phyloP scores from a whole-genome alignment of 371 early-diverging fungal genomes.

The Mucor sp. region DNA sequence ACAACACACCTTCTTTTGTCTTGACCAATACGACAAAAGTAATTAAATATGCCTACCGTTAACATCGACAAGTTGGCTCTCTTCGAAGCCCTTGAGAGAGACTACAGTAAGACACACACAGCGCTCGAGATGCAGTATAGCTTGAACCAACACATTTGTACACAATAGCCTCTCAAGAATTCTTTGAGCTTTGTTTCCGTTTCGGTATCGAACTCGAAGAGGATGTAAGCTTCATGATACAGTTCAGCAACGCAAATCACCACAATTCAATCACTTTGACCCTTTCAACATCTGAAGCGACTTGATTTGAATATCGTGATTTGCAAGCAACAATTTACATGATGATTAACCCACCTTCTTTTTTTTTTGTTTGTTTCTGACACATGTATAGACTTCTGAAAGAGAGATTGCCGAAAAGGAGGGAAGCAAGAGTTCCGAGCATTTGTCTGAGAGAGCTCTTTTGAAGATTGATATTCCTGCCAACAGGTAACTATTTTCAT shows the following conservation, averaged over 20 bases:
- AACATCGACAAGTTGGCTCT: slow-evolving; percentile 90
- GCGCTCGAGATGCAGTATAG: background rate
- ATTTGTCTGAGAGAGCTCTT: slow-evolving; percentile 74
- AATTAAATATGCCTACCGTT: slow-evolving; percentile 85
- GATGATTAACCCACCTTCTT: background rate
- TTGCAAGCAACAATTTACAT: background rate
- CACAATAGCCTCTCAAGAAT: slow-evolving; percentile 75
- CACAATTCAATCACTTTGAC: background rate
- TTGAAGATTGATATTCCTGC: slow-evolving; percentile 99
- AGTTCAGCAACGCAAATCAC: background rate
- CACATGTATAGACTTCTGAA: slow-evolving; percentile 72
- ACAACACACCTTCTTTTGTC: slow-evolving; percentile 47
- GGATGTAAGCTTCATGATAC: slow-evolving; percentile 61
- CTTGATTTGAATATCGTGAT: background rate
- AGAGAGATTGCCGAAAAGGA: slow-evolving; percentile 74
- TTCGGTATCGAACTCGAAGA: slow-evolving; percentile 99
- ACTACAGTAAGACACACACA: slow-evolving; percentile 64
- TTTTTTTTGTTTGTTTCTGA: background rate
- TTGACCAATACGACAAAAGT: slow-evolving; percentile 30
- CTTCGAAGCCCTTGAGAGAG: slow-evolving; percentile 78
- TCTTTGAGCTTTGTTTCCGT: slow-evolving; percentile 98
- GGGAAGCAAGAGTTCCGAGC: slow-evolving; percentile 54
- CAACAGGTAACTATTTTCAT: slow-evolving; percentile 79
- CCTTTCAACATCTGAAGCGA: background rate
- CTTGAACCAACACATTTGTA: background rate